Percentiles rank a stretch among this genome's conserved stretches.
phyloP scores from a whole-genome alignment of 257 asterid species.

The Fraxinus cuspidata region DNA sequence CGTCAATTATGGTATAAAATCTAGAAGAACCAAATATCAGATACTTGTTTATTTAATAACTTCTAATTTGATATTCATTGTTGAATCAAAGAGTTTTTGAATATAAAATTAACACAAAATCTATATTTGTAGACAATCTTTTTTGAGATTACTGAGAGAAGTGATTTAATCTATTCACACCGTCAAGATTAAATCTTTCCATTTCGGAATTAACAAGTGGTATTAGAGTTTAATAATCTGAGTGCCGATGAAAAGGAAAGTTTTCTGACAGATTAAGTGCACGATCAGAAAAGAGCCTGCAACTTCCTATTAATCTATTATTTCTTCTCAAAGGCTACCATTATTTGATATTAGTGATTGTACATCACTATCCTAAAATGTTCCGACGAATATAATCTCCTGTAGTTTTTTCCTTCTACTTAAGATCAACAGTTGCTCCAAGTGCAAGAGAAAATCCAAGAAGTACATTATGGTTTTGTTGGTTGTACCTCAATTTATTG shows the following conservation, averaged over 20 bases:
- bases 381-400: no score
- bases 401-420: no score
- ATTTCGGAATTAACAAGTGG: no score
- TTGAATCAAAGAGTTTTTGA: background rate
- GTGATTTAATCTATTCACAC: background rate
- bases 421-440: no score
- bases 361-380: no score
- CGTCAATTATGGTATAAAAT: background rate
- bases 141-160: background rate
- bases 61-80: background rate
- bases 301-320: background rate
- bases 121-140: background rate
- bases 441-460: no score
- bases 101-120: background rate
- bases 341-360: no score
- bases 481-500: background rate
- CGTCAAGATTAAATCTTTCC: background rate
- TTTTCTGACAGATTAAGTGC: background rate
- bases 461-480: background rate
- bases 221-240: no score
- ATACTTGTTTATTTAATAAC: background rate
- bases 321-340: background rate
- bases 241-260: background rate
- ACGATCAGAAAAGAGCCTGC: background rate
- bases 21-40: background rate